Conservation (phyloP, 225 moss, liverwort and hornwort species). For the Asterella californica region DNA sequence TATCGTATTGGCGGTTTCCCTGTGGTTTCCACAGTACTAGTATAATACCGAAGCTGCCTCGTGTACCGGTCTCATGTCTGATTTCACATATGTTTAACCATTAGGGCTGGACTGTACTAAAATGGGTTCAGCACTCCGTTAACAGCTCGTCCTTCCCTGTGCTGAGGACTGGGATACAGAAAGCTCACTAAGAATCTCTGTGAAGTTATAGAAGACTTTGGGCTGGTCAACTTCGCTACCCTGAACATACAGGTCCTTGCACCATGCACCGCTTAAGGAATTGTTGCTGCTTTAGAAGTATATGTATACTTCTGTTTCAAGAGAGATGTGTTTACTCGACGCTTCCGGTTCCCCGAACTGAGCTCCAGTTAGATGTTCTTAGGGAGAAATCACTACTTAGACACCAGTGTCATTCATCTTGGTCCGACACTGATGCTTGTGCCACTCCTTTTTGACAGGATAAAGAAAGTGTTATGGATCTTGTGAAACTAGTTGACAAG, state of each 20-base stretch:
- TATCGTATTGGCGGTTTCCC: not conserved
- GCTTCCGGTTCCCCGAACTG: not conserved
- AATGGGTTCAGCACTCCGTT: not conserved
- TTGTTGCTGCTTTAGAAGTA: not conserved
- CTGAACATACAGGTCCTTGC: constrained; percentile 78
- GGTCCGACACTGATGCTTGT: not conserved
- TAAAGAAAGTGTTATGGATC: constrained; percentile 91
- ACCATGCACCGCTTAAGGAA: not conserved
- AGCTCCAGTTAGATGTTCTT: not conserved
- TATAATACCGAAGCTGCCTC: no score
- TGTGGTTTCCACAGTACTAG: not conserved
- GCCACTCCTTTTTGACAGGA: constrained; percentile 49
- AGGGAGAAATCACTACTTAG: not conserved
- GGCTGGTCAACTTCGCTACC: constrained; percentile 91
- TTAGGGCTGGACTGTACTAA: not conserved
- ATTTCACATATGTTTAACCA: not conserved
- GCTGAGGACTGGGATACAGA: constrained; percentile 35
- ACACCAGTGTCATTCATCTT: not conserved
- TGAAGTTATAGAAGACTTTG: constrained; percentile 93
- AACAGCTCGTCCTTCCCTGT: not conserved
- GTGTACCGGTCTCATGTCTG: no score
- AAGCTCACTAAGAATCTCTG: constrained; percentile 92
- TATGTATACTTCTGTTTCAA: no score
- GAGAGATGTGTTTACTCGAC: not conserved
- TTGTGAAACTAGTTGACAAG: constrained; percentile 88